phyloP scores from a whole-genome alignment of 2,329 filamentous ascomycete species.

The Leptographium wingfieldii region DNA sequence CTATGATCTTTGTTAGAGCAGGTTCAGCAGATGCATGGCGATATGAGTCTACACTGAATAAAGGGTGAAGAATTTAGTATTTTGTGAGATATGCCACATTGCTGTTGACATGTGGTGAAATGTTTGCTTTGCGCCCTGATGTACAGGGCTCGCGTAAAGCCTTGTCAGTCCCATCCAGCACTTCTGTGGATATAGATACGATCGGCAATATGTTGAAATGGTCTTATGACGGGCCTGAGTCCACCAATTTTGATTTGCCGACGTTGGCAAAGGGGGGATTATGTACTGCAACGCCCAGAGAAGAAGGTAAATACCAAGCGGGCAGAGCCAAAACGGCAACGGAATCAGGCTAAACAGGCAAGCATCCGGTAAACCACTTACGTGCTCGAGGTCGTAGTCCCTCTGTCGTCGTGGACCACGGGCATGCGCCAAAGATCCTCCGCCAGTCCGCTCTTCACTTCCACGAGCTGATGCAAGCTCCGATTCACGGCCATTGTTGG shows the following conservation, averaged over 20 bases:
- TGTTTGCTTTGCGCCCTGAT: too few species aligned
- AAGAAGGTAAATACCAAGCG: slow-evolving; percentile 3
- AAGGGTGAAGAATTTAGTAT: background rate
- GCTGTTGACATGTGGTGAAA: too few species aligned
- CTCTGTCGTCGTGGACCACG: slow-evolving; percentile 62
- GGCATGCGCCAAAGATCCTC: slow-evolving; percentile 44
- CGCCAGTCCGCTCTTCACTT: slow-evolving; percentile 64
- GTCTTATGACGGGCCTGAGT: background rate
- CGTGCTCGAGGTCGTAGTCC: slow-evolving; percentile 74
- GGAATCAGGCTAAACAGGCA: background rate
- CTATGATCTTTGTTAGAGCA: slow-evolving; percentile 30
- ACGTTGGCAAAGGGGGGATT: background rate
- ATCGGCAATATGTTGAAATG: too few species aligned
- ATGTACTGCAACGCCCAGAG: background rate
- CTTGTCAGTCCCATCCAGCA: too few species aligned
- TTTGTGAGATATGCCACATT: background rate
- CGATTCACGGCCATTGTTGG: slow-evolving; percentile 17
- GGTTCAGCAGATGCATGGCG: background rate
- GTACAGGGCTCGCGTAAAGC: too few species aligned
- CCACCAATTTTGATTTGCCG: background rate
- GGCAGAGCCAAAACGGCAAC: slow-evolving; percentile 1
- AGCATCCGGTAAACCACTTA: slow-evolving; percentile 30
- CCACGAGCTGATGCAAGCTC: slow-evolving; percentile 54
- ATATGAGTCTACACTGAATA: background rate
- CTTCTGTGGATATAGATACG: too few species aligned